Percentiles rank a stretch among this genome's conserved stretches.
Evolutionary conservation across 2,329 filamentous ascomycete genomes (phyloP).

Genomic region (Apiospora sp.): DNA sequence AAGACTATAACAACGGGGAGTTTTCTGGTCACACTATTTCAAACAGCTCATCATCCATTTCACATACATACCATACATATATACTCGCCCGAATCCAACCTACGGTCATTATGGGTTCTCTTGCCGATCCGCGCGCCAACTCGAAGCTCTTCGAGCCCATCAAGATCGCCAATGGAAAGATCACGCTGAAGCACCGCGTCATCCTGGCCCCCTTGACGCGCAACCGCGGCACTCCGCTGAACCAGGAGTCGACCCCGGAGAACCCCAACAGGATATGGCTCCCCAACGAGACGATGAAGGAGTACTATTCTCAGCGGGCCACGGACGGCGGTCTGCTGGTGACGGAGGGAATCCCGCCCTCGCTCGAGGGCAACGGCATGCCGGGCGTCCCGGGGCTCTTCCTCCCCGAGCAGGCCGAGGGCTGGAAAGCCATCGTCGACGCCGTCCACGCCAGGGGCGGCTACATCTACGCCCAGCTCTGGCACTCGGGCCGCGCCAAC

Average conservation of each 20-base stretch:
- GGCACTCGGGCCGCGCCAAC: conserved; percentile 61
- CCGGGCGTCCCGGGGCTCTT: conserved; percentile 64
- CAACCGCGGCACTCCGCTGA: conserved; percentile 57
- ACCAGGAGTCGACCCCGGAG: conserved; percentile 50
- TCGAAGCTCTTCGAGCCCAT: conserved; percentile 50
- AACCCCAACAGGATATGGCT: conserved; percentile 59
- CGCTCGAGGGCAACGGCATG: conserved; percentile 42
- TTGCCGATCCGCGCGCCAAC: conserved; percentile 2
- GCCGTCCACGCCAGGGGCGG: conserved; percentile 66
- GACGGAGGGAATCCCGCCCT: conserved; percentile 57
- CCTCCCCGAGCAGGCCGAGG: conserved; percentile 57
- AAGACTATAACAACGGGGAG: neutral
- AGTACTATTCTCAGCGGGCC: conserved; percentile 53
- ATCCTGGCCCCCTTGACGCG: conserved; percentile 60
- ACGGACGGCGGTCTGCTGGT: conserved; percentile 52
- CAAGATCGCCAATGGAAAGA: conserved; percentile 48
- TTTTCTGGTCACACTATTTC: neutral
- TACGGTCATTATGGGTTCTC: neutral
- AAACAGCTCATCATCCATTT: too few relatives aligned
- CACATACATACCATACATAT: too few relatives aligned
- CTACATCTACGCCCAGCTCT: conserved; percentile 67
- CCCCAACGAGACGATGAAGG: conserved; percentile 49
- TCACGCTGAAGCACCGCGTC: conserved; percentile 59
- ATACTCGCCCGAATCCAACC: neutral
- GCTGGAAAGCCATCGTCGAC: conserved; percentile 65